Percentiles rank a stretch among this genome's conserved stretches.
These are phyloP conservation scores for Cordia subcordata DNA, from an alignment of 257 asterid species.

Conservation along the genomic window DNA sequence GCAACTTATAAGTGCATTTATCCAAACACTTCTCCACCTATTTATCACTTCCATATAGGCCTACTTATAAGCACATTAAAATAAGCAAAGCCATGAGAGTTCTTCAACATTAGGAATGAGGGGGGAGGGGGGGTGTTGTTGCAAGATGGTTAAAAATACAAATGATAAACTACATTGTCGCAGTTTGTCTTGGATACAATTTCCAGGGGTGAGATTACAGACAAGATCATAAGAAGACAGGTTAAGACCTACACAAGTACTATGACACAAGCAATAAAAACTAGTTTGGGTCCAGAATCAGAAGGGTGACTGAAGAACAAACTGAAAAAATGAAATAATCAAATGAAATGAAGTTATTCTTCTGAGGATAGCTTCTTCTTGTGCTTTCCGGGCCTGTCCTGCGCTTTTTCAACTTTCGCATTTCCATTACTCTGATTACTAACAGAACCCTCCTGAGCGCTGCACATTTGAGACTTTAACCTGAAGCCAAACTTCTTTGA, in stretches of 20 bases:
- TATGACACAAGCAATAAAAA: neutral
- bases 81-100: too few relatives aligned
- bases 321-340: constrained; percentile 6
- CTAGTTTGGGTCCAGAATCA: neutral
- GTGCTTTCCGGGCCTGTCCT: constrained; percentile 48
- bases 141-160: neutral
- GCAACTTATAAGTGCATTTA: too few relatives aligned
- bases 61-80: too few relatives aligned
- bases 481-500: constrained; percentile 79
- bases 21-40: too few relatives aligned
- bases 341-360: constrained; percentile 22
- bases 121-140: too few relatives aligned
- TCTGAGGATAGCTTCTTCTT: constrained; percentile 40
- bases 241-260: neutral
- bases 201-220: neutral
- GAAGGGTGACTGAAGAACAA: neutral
- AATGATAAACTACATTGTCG: neutral
- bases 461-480: constrained; percentile 91
- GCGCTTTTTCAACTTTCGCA: constrained; percentile 44
- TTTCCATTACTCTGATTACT: constrained; percentile 53
- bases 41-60: too few relatives aligned
- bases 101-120: too few relatives aligned
- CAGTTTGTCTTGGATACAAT: neutral
- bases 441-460: constrained; percentile 91
- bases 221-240: neutral